Evolutionary conservation across 257 asterid genomes (phyloP).

Genomic region (Ballota nigra): DNA sequence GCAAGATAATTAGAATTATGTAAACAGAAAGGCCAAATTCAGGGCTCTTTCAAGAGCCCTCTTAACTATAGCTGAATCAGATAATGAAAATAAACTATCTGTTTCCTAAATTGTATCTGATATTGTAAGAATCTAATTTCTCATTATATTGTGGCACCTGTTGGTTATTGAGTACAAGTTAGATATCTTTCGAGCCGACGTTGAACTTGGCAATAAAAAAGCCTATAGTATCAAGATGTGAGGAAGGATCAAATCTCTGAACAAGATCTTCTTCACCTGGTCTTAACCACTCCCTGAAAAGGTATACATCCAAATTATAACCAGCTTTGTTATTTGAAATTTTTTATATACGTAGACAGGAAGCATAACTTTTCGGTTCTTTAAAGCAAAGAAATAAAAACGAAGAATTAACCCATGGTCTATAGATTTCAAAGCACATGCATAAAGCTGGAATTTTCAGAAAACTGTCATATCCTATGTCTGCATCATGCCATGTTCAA

Average conservation of each 20-base stretch:
- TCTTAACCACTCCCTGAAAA: constrained; percentile 84
- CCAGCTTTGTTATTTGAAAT: not conserved
- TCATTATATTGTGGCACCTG: not conserved
- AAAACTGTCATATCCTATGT: not conserved
- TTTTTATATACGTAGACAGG: not conserved
- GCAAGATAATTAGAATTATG: constrained; percentile 31
- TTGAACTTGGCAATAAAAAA: constrained; percentile 91
- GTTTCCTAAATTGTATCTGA: constrained; percentile 5
- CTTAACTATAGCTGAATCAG: not conserved
- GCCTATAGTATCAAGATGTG: constrained; percentile 83
- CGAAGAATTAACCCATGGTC: not conserved
- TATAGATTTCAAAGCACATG: not conserved
- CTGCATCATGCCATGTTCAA: not conserved
- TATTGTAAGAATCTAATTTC: constrained; percentile 6
- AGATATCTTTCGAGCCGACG: constrained; percentile 63
- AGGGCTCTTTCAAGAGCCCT: not conserved
- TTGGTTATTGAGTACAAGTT: not conserved
- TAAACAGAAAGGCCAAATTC: not conserved
- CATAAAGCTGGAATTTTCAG: not conserved
- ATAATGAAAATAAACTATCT: not conserved
- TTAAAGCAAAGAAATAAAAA: not conserved
- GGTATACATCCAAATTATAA: constrained; percentile 12
- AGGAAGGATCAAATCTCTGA: constrained; percentile 95
- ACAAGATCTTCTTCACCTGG: constrained; percentile 91
- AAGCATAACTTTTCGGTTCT: not conserved